These are phyloP conservation scores for Coprinopsis sp. DNA, from an alignment of 768 basidiomycete species.

Conservation along the genomic window DNA sequence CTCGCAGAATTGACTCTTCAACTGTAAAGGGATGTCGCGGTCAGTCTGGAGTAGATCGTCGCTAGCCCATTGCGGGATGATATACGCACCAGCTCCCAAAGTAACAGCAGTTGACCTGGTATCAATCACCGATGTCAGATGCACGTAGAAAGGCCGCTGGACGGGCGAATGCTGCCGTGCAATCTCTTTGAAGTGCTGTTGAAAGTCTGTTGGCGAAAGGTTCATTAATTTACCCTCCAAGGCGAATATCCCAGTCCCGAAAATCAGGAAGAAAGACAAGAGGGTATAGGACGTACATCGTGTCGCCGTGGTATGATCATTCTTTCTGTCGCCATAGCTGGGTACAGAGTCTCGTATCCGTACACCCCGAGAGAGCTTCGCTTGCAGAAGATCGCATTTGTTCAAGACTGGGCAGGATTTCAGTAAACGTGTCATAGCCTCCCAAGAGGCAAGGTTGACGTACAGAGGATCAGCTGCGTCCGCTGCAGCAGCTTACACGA, in stretches of 20 bases:
- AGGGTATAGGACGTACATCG: constrained; percentile 48
- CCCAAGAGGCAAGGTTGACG: constrained; percentile 14
- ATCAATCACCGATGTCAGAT: constrained; percentile 76
- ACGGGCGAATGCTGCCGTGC: constrained; percentile 57
- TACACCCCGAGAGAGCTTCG: constrained; percentile 65
- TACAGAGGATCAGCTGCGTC: constrained; percentile 52
- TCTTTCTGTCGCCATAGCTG: constrained; percentile 69
- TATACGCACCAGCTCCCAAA: constrained; percentile 53
- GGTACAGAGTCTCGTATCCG: constrained; percentile 65
- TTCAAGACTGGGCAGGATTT: constrained; percentile 44
- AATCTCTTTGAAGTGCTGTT: constrained; percentile 76
- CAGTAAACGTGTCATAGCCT: no score
- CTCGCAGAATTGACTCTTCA: constrained; percentile 67
- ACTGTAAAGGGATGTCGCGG: constrained; percentile 31
- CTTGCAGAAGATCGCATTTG: constrained; percentile 69
- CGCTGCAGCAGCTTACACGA: constrained; percentile 57
- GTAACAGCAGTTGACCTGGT: constrained; percentile 71
- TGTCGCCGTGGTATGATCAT: constrained; percentile 64
- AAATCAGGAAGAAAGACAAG: constrained; percentile 2
- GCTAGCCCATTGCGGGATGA: not conserved
- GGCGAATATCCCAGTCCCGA: constrained; percentile 5
- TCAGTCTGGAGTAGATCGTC: not conserved
- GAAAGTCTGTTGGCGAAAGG: constrained; percentile 51
- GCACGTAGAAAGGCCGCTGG: constrained; percentile 63
- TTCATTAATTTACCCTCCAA: not conserved